Conservation (phyloP, 352 stramenopile species). For the Pythium aquatile region DNA sequence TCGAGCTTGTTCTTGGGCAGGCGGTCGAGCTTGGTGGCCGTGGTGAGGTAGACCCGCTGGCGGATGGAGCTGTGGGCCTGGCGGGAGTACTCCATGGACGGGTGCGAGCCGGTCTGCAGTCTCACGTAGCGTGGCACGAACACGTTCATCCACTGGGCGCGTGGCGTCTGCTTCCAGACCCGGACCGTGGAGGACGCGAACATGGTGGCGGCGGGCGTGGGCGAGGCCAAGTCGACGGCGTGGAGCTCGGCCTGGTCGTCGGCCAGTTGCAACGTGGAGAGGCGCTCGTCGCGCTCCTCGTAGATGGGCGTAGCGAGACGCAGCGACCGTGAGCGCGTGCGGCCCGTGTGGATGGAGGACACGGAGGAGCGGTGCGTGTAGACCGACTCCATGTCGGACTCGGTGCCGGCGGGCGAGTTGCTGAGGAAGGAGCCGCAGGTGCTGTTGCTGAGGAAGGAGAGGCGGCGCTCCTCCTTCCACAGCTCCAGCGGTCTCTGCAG, state of each 20-base stretch:
- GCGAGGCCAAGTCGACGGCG: conserved; percentile 21
- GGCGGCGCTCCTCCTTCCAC: conserved; percentile 37
- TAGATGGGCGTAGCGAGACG: conserved; percentile 16
- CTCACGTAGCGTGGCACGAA: conserved; percentile 63
- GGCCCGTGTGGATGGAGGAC: conserved; percentile 10
- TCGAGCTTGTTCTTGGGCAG: conserved; percentile 66
- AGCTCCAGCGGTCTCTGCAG: conserved; percentile 13
- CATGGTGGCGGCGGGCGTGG: conserved; percentile 32
- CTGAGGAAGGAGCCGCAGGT: conserved; percentile 46
- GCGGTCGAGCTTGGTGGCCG: conserved; percentile 57
- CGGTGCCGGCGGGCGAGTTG: conserved; percentile 13
- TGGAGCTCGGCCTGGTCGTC: conserved; percentile 23
- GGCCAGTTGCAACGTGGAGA: conserved; percentile 23
- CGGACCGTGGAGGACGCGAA: conserved; percentile 45
- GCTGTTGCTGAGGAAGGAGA: conserved; percentile 48
- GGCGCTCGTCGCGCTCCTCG: conserved; percentile 19
- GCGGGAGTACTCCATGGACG: conserved; percentile 67
- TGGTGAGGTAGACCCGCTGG: conserved; percentile 58
- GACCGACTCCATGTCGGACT: conserved; percentile 23
- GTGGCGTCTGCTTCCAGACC: conserved; percentile 63
- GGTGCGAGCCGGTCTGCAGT: conserved; percentile 55
- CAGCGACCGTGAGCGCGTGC: conserved; percentile 21
- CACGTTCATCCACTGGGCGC: conserved; percentile 77
- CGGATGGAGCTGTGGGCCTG: conserved; percentile 53
- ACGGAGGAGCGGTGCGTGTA: conserved; percentile 25